phyloP scores from a whole-genome alignment of 352 stramenopile genomes.

The Phytopythium mirpurense region DNA sequence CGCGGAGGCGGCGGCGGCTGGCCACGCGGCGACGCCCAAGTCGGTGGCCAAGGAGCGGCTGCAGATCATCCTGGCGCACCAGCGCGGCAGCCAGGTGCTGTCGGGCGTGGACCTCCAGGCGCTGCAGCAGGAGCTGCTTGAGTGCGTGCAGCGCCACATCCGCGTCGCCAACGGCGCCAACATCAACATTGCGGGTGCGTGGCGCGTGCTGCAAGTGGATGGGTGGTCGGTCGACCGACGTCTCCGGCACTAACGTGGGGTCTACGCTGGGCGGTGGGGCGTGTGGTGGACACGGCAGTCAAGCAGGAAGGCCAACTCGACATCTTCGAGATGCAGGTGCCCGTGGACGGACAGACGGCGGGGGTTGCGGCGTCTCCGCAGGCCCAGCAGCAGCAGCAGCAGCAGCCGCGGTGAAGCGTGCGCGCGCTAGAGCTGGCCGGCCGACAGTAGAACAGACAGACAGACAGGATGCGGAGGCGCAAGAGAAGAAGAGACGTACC shows the following conservation, averaged over 20 bases:
- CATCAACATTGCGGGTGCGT: slow-evolving; percentile 83
- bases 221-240: neutral
- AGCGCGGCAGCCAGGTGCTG: slow-evolving; percentile 79
- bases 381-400: slow-evolving; percentile 16
- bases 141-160: slow-evolving; percentile 87
- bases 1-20: slow-evolving; percentile 13
- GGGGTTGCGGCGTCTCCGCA: neutral
- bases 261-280: too few relatives aligned
- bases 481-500: slow-evolving; percentile 1
- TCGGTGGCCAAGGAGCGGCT: slow-evolving; percentile 84
- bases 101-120: slow-evolving; percentile 73
- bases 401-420: slow-evolving; percentile 12
- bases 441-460: slow-evolving; percentile 1
- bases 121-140: slow-evolving; percentile 77
- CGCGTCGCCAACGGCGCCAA: slow-evolving; percentile 80
- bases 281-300: slow-evolving; percentile 25
- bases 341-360: slow-evolving; percentile 51
- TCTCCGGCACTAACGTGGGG: too few relatives aligned
- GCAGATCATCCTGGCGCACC: slow-evolving; percentile 88
- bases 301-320: slow-evolving; percentile 85
- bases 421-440: neutral
- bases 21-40: slow-evolving; percentile 39
- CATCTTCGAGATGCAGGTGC: slow-evolving; percentile 90
- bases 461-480: neutral
- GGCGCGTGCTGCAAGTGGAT: neutral